Base-by-base conservation (phyloP, 148 eudicot genomes). In the Bassia scoparia region DNA sequence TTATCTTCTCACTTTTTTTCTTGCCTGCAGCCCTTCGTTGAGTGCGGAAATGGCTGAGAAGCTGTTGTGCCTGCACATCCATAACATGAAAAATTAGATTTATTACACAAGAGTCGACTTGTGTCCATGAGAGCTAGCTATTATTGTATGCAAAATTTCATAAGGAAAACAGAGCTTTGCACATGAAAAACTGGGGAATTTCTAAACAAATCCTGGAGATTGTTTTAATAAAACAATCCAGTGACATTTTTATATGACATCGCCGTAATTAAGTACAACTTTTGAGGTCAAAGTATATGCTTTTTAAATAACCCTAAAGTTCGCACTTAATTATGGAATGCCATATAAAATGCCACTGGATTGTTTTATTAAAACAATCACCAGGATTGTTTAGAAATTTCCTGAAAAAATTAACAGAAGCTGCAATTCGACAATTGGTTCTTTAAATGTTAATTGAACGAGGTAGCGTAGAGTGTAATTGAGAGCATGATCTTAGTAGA, bases 21-120 rank as follows among this genome's bases (percentile, higher is more conserved):
- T 84, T 94, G 56, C 89, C 89, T 60, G 69, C 54, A 26, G 84
- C 76, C 41, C 89, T 87, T 81, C 98, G 93, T 75, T 88, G 97
- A 78, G 63, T 86, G 18, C 98, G 91, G 71, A 94, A 94, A 74
- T 94, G 98, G 74, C 93, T 79, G 61, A 94, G 93, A 75, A 94
- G 92, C 73, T 94, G 98, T 63, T 91, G 93, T 2, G 98, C 97
- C 98, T 94, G 90, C 71, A 78, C 37, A 78, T 14, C 50, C 50
- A 17, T 8, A 29, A n/a, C 71, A 52, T 21, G 24, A 53, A 5
- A 54, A 29, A 44, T 12, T 16, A 17, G 69, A 26, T 59, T n/a
- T 44, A 55, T 35, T 30, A 34, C 27, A 23, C 49, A 44, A 38
- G 50, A 24, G 18, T 67, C 2, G 2, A 74, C 34, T 43, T 62